These are phyloP conservation scores for Gnetum montanum DNA, from an alignment of 75 land plant species.

Conservation along the genomic window DNA sequence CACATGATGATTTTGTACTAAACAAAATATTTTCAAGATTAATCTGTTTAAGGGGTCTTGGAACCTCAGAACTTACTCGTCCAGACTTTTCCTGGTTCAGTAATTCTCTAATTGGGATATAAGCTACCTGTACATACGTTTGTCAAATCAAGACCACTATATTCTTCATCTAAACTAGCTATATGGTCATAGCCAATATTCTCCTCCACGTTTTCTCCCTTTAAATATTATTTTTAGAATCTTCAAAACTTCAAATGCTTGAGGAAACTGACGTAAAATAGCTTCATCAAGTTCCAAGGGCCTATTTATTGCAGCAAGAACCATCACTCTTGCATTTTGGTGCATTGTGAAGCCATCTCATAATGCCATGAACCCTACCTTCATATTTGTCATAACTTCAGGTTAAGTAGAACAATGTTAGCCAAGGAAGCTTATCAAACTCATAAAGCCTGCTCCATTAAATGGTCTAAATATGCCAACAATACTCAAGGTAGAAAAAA, in stretches of 20 bases:
- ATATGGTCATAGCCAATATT: slow-evolving; percentile 26
- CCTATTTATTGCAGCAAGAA: slow-evolving; percentile 46
- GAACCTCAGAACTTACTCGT: slow-evolving; percentile 11
- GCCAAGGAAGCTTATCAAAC: slow-evolving; percentile 37
- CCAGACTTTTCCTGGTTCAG: slow-evolving; percentile 24
- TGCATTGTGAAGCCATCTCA: slow-evolving; percentile 56
- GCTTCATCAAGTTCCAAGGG: slow-evolving; percentile 52
- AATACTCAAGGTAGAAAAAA: too few species aligned
- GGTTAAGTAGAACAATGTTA: slow-evolving; percentile 35
- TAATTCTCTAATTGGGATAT: slow-evolving; percentile 38
- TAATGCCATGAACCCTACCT: slow-evolving; percentile 50
- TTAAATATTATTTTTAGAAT: slow-evolving; percentile 33
- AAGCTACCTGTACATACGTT: slow-evolving; percentile 50
- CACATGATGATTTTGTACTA: slow-evolving; percentile 16
- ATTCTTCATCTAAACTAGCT: slow-evolving; percentile 25
- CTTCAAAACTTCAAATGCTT: slow-evolving; percentile 44
- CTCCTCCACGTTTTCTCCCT: slow-evolving; percentile 28
- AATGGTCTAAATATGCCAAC: too few species aligned
- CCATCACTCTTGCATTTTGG: slow-evolving; percentile 50
- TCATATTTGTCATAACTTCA: slow-evolving; percentile 44
- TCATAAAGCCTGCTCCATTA: too few species aligned
- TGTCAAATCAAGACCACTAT: slow-evolving; percentile 39
- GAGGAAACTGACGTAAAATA: slow-evolving; percentile 35
- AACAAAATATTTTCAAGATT: slow-evolving; percentile 20
- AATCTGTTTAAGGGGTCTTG: slow-evolving; percentile 20